phyloP scores from a whole-genome alignment of 2,329 filamentous ascomycete genomes.

The Aspergillus candidus region DNA sequence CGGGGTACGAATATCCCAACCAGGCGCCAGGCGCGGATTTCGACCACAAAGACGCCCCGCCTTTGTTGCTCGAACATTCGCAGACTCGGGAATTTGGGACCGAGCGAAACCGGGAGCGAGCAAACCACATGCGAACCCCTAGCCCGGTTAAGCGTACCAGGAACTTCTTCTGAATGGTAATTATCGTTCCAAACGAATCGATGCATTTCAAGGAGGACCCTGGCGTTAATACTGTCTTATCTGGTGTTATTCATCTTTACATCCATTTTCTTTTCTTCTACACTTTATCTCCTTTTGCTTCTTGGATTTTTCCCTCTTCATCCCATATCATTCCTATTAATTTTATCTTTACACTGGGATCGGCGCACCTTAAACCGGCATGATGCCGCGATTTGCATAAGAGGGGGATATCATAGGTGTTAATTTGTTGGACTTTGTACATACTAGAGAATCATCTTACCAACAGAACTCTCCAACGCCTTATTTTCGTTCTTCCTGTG shows the following conservation, averaged over 20 bases:
- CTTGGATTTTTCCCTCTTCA: neutral
- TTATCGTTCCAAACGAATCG: neutral
- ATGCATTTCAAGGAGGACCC: conserved; percentile 10
- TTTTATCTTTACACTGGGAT: too few species aligned
- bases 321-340: too few species aligned
- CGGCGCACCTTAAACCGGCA: too few species aligned
- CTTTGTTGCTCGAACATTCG: conserved; percentile 27
- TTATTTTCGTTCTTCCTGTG: too few species aligned
- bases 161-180: conserved; percentile 12
- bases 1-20: conserved; percentile 21
- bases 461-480: too few species aligned
- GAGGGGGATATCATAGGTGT: too few species aligned
- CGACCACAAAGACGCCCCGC: conserved; percentile 22
- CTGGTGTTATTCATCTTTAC: neutral
- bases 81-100: conserved; percentile 26
- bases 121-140: conserved; percentile 31
- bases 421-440: too few species aligned
- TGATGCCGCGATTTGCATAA: too few species aligned
- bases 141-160: conserved; percentile 30
- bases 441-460: too few species aligned
- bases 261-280: neutral
- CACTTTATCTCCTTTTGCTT: neutral
- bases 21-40: conserved; percentile 13
- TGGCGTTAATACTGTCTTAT: conserved; percentile 2
- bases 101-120: conserved; percentile 26